Percentiles rank a stretch among this genome's conserved stretches.
phyloP scores from a whole-genome alignment of 2,329 filamentous ascomycete genomes.

The Cladosporium phlei region DNA sequence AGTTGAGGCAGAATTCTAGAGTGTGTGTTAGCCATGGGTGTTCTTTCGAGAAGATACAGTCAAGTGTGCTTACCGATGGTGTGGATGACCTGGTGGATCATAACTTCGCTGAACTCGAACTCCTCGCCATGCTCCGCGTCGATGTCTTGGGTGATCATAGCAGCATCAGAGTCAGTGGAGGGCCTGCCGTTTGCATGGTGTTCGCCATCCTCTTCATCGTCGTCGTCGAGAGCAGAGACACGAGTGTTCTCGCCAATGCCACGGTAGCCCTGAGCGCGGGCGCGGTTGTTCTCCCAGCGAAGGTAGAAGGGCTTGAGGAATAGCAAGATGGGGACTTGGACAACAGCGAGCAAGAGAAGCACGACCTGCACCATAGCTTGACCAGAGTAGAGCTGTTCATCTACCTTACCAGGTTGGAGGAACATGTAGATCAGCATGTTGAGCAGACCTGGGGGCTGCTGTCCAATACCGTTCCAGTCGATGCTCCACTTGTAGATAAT shows the following conservation, averaged over 20 bases:
- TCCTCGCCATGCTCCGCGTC: conserved; percentile 70
- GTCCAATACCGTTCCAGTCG: conserved; percentile 68
- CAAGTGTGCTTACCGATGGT: conserved; percentile 71
- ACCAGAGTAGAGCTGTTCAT: conserved; percentile 64
- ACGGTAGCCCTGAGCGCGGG: conserved; percentile 82
- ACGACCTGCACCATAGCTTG: conserved; percentile 72
- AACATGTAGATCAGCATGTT: conserved; percentile 99
- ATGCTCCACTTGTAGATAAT: conserved; percentile 97
- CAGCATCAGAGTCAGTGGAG: conserved; percentile 66
- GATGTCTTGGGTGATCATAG: conserved; percentile 84
- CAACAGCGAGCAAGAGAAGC: conserved; percentile 74
- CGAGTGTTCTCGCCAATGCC: conserved; percentile 84
- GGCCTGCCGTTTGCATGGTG: conserved; percentile 56
- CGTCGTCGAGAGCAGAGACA: conserved; percentile 84
- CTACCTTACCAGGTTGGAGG: conserved; percentile 69
- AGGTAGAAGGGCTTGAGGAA: conserved; percentile 96
- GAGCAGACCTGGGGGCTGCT: conserved; percentile 75
- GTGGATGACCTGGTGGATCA: conserved; percentile 99
- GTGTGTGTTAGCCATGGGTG: conserved; percentile 27
- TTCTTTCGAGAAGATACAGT: background rate
- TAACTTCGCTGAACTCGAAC: conserved; percentile 93
- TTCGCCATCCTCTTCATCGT: conserved; percentile 69
- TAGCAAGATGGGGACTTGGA: conserved; percentile 83
- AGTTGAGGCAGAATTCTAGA: conserved; percentile 92
- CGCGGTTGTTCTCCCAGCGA: conserved; percentile 85